Evolutionary conservation across 2,329 filamentous ascomycete genomes (phyloP).

Genomic region (Aspergillus sp.): DNA sequence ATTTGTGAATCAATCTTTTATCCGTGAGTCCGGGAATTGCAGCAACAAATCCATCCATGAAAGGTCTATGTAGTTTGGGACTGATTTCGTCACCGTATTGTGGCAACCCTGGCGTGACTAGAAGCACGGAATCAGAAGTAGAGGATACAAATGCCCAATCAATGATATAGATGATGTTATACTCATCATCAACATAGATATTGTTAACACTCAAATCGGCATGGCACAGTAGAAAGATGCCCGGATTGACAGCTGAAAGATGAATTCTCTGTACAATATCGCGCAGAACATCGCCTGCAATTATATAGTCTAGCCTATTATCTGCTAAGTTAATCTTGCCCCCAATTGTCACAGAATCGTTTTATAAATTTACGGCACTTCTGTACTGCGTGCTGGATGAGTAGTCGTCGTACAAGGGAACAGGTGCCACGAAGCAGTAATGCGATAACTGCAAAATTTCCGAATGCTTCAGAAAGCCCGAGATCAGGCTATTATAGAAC

Average conservation of each 20-base stretch:
- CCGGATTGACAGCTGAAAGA: background rate
- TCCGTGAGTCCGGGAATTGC: background rate
- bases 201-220: slow-evolving; percentile 44
- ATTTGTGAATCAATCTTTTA: slow-evolving; percentile 9
- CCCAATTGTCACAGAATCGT: slow-evolving; percentile 25
- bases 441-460: slow-evolving; percentile 14
- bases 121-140: slow-evolving; percentile 19
- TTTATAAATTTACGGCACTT: slow-evolving; percentile 20
- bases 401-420: slow-evolving; percentile 13
- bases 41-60: slow-evolving; percentile 11
- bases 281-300: slow-evolving; percentile 19
- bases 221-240: slow-evolving; percentile 22
- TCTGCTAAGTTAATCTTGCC: slow-evolving; percentile 21
- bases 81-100: slow-evolving; percentile 20
- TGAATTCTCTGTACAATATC: slow-evolving; percentile 13
- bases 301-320: slow-evolving; percentile 27
- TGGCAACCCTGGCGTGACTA: slow-evolving; percentile 22
- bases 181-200: slow-evolving; percentile 34
- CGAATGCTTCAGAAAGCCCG: slow-evolving; percentile 18
- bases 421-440: slow-evolving; percentile 19
- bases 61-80: slow-evolving; percentile 4
- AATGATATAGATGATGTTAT: slow-evolving; percentile 34
- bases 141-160: slow-evolving; percentile 28
- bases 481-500: slow-evolving; percentile 22
- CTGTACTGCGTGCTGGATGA: slow-evolving; percentile 12